Conservation (phyloP, 495 filamentous ascomycete genomes). For the Talaromyces adpressus region DNA sequence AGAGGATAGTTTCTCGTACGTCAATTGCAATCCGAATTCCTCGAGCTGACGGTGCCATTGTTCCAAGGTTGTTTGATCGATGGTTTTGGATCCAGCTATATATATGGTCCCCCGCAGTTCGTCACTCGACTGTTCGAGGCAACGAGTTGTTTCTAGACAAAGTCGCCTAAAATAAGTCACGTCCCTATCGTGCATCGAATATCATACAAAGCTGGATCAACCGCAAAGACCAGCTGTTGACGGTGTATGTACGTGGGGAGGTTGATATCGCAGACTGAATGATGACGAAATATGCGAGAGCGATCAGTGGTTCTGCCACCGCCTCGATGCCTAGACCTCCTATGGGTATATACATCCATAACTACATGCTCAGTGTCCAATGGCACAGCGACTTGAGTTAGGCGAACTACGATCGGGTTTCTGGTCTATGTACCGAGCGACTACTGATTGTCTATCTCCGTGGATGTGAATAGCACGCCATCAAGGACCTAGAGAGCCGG, state of each 20-base stretch:
- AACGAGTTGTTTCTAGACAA: neutral
- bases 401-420: neutral
- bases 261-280: neutral
- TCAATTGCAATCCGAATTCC: slow-evolving; percentile 12
- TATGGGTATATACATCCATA: neutral
- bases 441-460: neutral
- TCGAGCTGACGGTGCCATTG: neutral
- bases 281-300: neutral
- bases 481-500: neutral
- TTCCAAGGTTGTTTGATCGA: neutral
- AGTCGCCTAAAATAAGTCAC: neutral
- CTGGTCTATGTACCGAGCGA: neutral
- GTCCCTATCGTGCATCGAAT: neutral
- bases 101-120: slow-evolving; percentile 1
- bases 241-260: neutral
- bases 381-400: neutral
- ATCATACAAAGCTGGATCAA: neutral
- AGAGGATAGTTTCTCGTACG: slow-evolving; percentile 1
- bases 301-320: neutral
- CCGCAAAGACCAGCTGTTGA: neutral
- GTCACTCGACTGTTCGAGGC: neutral
- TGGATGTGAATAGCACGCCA: neutral
- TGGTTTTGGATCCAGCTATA: neutral
- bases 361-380: neutral
- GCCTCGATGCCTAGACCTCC: neutral